Evolutionary conservation across 225 moss, liverwort and hornwort species (phyloP).

Genomic region (Climacium dendroides): DNA sequence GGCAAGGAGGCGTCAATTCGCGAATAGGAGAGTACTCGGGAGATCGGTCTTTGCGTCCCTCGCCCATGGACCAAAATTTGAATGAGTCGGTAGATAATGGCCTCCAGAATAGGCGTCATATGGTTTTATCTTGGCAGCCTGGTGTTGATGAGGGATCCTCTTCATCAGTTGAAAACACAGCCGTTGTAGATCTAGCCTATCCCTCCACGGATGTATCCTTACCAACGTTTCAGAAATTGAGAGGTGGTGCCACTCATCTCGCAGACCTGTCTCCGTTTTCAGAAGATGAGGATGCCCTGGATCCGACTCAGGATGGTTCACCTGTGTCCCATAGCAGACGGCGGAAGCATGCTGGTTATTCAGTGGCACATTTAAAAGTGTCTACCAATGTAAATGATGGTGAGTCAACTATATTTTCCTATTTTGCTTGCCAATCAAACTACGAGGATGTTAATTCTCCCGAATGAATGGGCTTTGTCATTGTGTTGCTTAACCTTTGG

Average conservation of each 20-base stretch:
- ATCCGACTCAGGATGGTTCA: conserved; percentile 44
- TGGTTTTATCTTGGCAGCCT: conserved; percentile 45
- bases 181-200: conserved; percentile 32
- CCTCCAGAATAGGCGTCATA: conserved; percentile 36
- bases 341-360: conserved; percentile 19
- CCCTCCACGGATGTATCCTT: conserved; percentile 30
- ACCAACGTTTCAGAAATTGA: conserved; percentile 37
- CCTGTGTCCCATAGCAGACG: conserved; percentile 43
- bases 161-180: conserved; percentile 58
- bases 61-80: conserved; percentile 47
- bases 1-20: conserved; percentile 18
- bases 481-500: not conserved
- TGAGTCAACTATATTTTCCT: conserved; percentile 16
- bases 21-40: conserved; percentile 22
- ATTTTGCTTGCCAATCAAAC: not conserved
- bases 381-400: conserved; percentile 53
- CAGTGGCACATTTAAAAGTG: conserved; percentile 31
- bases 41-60: conserved; percentile 34
- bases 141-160: conserved; percentile 53
- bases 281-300: conserved; percentile 63
- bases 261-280: conserved; percentile 39
- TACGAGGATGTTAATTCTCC: not conserved
- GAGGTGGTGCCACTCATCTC: conserved; percentile 32
- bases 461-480: not conserved
- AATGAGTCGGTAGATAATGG: conserved; percentile 49